Conservation (phyloP, 352 stramenopile genomes). For the Globisporangium polare region DNA sequence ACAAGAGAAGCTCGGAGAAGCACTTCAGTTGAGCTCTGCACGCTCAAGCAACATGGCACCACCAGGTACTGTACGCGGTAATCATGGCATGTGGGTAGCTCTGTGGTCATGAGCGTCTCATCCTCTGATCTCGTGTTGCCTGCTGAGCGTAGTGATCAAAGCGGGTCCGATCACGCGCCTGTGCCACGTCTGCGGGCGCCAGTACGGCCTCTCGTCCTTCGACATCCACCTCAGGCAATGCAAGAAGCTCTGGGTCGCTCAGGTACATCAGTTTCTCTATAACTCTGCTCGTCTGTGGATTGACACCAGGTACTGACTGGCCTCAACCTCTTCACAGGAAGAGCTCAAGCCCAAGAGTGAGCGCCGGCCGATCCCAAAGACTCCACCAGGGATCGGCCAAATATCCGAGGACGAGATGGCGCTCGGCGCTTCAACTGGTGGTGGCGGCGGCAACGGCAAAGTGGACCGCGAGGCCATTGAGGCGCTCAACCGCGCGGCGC, state of each 20-base stretch:
- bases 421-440: constrained; percentile 6
- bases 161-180: constrained; percentile 59
- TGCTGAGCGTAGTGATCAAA: constrained; percentile 25
- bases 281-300: background rate
- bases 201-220: constrained; percentile 79
- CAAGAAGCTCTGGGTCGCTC: constrained; percentile 75
- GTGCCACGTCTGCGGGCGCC: constrained; percentile 73
- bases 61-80: constrained; percentile 8
- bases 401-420: constrained; percentile 11
- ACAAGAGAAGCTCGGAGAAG: background rate
- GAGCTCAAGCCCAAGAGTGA: constrained; percentile 64
- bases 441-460: no score
- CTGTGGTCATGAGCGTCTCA: no score
- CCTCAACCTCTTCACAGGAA: constrained; percentile 25
- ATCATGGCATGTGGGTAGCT: background rate
- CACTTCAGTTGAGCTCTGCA: background rate
- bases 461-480: constrained; percentile 61
- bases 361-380: constrained; percentile 60
- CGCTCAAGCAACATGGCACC: background rate
- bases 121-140: background rate
- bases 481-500: constrained; percentile 55
- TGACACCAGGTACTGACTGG: background rate
- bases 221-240: constrained; percentile 85
- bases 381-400: constrained; percentile 41
- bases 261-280: constrained; percentile 21